Percentiles rank a stretch among this genome's conserved stretches.
Evolutionary conservation across 805 yeast genomes (phyloP).

Genomic region (Sugiyamaella lignohabitans): DNA sequence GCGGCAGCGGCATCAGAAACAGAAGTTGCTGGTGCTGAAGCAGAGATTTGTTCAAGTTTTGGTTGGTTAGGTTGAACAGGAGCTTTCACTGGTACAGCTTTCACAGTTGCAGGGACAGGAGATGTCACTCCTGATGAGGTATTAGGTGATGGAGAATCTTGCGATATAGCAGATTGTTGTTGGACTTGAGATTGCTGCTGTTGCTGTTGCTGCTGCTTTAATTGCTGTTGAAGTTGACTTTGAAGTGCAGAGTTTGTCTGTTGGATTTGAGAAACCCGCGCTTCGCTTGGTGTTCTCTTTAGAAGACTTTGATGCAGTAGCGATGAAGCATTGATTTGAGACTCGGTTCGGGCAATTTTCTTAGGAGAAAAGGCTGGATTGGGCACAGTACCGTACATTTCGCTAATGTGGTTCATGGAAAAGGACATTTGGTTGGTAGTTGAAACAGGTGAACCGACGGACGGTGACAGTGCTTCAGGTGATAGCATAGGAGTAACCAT

Average conservation of each 20-base stretch:
- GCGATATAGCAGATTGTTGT: not conserved
- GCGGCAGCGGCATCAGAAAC: conserved; percentile 1
- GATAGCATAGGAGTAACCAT: conserved; percentile 18
- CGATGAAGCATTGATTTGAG: conserved; percentile 18
- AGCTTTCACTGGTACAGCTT: not conserved
- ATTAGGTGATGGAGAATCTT: not conserved
- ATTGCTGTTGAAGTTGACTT: conserved; percentile 1
- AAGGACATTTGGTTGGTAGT: conserved; percentile 3
- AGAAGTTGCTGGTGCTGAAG: not conserved
- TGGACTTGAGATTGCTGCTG: not conserved
- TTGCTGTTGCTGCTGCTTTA: not conserved
- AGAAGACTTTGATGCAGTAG: conserved; percentile 13
- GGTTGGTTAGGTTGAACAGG: not conserved
- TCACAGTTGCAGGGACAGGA: not conserved
- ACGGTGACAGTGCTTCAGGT: conserved; percentile 16
- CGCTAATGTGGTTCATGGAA: not conserved
- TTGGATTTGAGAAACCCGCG: not conserved
- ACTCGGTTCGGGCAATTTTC: conserved; percentile 16
- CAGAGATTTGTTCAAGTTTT: conserved; percentile 2
- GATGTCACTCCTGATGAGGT: not conserved
- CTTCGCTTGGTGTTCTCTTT: not conserved
- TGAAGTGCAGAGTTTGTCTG: not conserved
- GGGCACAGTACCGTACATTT: not conserved
- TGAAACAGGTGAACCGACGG: conserved; percentile 6
- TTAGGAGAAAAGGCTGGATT: not conserved